These are phyloP conservation scores for Medicago truncatula DNA, from an alignment of 306 rosid species.

Conservation along the genomic window MtrunA17r5.0-ANR NC_053048.1:47137001-47137500, in stretches of 20 bases:
- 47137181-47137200: constrained; percentile 93
- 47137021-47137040: constrained; percentile 39
- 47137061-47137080: constrained; percentile 45
- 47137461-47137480: constrained; percentile 67
- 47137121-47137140: constrained; percentile 41
- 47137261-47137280: constrained; percentile 93
- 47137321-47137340: constrained; percentile 90
- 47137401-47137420: constrained; percentile 47
- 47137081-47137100: constrained; percentile 30
- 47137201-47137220: constrained; percentile 87
- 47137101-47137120: constrained; percentile 52
- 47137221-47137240: constrained; percentile 84
- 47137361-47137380: constrained; percentile 64
- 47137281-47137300: constrained; percentile 93
- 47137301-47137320: constrained; percentile 98
- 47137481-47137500: constrained; percentile 85
- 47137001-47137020: constrained; percentile 45
- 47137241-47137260: constrained; percentile 92
- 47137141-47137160: constrained; percentile 57
- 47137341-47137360: constrained; percentile 72
- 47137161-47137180: constrained; percentile 84
- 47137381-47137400: constrained; percentile 62
- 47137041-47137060: constrained; percentile 38
- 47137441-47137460: constrained; percentile 65
- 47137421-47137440: constrained; percentile 77